A percentile compares a stretch with the other conserved stretches of the same genome.
Evolutionary conservation across 805 yeast species (phyloP).

Genomic region (Pichia kluyveri): DNA sequence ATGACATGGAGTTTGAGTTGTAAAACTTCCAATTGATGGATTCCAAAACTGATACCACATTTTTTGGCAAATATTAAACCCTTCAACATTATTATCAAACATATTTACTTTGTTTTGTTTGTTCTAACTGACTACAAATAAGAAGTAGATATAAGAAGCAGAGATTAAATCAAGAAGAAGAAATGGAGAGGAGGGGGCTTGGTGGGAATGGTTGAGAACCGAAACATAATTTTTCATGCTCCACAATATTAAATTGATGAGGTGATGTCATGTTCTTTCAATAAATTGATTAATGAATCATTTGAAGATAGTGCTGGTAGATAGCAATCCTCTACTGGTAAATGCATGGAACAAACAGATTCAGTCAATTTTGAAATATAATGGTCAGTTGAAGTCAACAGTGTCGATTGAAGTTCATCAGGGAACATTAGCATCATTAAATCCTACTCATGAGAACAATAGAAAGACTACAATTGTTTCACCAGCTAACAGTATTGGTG

Average conservation of each 20-base stretch:
- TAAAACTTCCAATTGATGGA: conserved; percentile 27
- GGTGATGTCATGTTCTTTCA: too few species aligned
- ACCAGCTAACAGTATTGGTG: conserved; percentile 45
- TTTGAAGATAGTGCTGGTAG: conserved; percentile 3
- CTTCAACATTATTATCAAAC: conserved; percentile 27
- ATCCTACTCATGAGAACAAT: not conserved
- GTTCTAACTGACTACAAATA: too few species aligned
- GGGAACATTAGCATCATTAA: not conserved
- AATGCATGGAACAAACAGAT: conserved; percentile 4
- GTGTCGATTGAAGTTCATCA: conserved; percentile 1
- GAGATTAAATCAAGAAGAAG: too few species aligned
- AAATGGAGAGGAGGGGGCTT: not conserved
- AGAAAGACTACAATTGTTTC: conserved; percentile 30
- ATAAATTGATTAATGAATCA: not conserved
- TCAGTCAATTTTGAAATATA: not conserved
- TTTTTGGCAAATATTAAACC: conserved; percentile 29
- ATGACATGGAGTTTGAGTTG: conserved; percentile 31
- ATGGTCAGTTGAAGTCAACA: not conserved
- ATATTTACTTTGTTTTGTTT: conserved; percentile 7
- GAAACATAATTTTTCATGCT: too few species aligned
- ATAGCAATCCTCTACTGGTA: not conserved
- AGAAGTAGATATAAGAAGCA: too few species aligned
- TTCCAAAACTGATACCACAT: conserved; percentile 37
- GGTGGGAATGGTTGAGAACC: not conserved
- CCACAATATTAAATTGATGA: too few species aligned